phyloP scores from a whole-genome alignment of 192 early-diverging fungal genomes.

The Rhizoclosmatium globosum region DNA sequence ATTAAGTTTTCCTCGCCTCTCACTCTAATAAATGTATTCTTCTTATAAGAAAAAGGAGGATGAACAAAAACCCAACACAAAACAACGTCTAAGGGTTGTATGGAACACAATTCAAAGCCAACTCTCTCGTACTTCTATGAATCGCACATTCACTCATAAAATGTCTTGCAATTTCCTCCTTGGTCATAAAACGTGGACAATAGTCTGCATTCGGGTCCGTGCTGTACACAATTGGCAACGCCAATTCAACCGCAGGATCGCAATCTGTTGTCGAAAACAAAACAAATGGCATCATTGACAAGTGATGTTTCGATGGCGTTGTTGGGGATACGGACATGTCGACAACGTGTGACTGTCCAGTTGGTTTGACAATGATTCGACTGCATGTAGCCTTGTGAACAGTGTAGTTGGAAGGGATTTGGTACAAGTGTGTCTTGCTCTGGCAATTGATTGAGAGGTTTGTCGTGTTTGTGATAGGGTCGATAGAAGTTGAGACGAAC shows the following conservation, averaged over 20 bases:
- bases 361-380: background rate
- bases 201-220: background rate
- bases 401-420: background rate
- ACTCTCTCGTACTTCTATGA: no score
- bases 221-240: background rate
- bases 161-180: background rate
- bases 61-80: no score
- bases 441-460: background rate
- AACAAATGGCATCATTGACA: background rate
- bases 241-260: background rate
- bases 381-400: conserved; percentile 1
- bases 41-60: no score
- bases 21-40: no score
- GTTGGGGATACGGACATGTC: background rate
- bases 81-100: no score
- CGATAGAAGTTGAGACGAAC: background rate
- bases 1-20: no score
- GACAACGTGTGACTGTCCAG: background rate
- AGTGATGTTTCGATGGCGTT: background rate
- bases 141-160: no score
- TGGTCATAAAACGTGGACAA: conserved; percentile 2
- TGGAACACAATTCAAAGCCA: no score
- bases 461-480: background rate
- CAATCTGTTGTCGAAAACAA: background rate
- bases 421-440: background rate